phyloP scores from a whole-genome alignment of 1,284 basidiomycete genomes.

The Exsudoporus floridanus region DNA sequence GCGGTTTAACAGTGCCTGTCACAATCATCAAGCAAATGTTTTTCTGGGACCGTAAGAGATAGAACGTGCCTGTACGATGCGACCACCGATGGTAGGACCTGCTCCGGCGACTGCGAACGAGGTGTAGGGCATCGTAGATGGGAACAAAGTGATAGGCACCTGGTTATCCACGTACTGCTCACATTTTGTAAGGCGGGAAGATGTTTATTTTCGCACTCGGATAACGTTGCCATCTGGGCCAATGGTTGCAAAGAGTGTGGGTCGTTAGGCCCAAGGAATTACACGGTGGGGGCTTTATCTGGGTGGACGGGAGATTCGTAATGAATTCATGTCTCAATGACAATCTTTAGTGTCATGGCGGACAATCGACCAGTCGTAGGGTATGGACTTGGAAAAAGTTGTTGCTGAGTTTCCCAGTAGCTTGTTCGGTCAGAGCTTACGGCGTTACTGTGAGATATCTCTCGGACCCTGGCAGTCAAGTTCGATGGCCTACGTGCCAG shows the following conservation, averaged over 20 bases:
- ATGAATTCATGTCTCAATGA: not conserved
- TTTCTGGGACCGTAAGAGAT: not conserved
- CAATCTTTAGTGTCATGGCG: too few species aligned
- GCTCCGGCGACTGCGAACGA: slow-evolving; percentile 34
- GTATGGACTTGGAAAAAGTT: too few species aligned
- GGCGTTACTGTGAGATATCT: too few species aligned
- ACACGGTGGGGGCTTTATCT: not conserved
- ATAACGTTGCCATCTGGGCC: not conserved
- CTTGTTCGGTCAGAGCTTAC: too few species aligned
- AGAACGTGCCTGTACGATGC: slow-evolving; percentile 28
- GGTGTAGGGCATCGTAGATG: slow-evolving; percentile 28
- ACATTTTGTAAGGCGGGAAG: slow-evolving; percentile 11
- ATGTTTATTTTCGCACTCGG: slow-evolving; percentile 9
- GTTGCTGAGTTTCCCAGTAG: too few species aligned
- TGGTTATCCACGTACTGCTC: not conserved
- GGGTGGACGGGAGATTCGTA: not conserved
- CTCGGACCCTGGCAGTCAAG: too few species aligned
- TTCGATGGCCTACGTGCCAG: too few species aligned
- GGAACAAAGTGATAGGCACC: not conserved
- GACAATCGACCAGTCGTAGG: not conserved
- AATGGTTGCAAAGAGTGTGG: not conserved
- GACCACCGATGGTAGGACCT: slow-evolving; percentile 32
- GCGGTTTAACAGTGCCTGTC: slow-evolving; percentile 22
- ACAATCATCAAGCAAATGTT: not conserved
- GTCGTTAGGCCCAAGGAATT: not conserved